These are phyloP conservation scores for Lichtheimia hyalospora DNA, from an alignment of 371 early-diverging fungal genomes.

Conservation along the genomic window DNA sequence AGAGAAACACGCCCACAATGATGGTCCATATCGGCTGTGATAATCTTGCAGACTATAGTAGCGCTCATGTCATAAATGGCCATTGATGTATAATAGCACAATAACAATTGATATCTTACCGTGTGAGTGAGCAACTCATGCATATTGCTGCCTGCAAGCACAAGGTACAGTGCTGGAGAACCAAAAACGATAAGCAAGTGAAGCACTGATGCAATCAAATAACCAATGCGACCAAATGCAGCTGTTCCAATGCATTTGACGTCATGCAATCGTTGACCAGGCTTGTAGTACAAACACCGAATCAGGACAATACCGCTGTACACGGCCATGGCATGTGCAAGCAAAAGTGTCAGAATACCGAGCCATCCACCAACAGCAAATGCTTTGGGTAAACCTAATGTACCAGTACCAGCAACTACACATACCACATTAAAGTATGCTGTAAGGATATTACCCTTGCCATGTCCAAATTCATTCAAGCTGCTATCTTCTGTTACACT, in stretches of 20 bases:
- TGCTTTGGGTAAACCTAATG: constrained; percentile 66
- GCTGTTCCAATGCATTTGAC: constrained; percentile 66
- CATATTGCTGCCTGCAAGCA: constrained; percentile 71
- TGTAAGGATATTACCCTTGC: constrained; percentile 37
- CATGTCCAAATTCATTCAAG: constrained; percentile 32
- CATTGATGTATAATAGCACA: too few species aligned
- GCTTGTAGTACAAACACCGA: constrained; percentile 40
- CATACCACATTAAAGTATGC: constrained; percentile 69
- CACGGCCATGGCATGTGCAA: constrained; percentile 36
- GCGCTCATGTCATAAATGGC: too few species aligned
- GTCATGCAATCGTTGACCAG: constrained; percentile 54
- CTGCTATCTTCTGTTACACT: too few species aligned
- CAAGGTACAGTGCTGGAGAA: constrained; percentile 77
- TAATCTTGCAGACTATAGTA: constrained; percentile 17
- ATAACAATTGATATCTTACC: background rate
- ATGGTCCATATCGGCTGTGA: constrained; percentile 58
- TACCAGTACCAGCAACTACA: constrained; percentile 86
- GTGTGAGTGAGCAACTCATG: constrained; percentile 47
- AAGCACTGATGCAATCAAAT: constrained; percentile 62
- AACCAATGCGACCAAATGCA: constrained; percentile 55
- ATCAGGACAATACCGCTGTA: constrained; percentile 42
- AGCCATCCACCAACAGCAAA: constrained; percentile 45
- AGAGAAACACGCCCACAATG: constrained; percentile 63
- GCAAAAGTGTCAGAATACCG: constrained; percentile 41
- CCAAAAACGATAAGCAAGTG: constrained; percentile 71